Percentiles rank a stretch among this genome's conserved stretches.
Evolutionary conservation across 768 basidiomycete genomes (phyloP).

Genomic region (Phaffia tasmanica): DNA sequence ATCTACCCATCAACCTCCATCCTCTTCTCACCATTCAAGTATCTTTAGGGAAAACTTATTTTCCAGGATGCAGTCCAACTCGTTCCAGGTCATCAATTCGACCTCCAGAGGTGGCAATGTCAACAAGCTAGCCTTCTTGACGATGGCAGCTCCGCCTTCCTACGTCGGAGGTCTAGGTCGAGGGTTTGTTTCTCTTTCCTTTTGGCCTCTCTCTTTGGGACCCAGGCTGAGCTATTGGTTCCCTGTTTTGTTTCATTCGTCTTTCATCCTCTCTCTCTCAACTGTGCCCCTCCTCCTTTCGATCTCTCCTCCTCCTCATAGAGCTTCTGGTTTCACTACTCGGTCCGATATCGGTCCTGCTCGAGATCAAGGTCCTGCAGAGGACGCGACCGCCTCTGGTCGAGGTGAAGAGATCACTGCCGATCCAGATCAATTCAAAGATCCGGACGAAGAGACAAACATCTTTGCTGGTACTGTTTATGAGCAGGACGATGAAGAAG

Average conservation of each 20-base stretch:
- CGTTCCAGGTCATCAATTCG: conserved; percentile 22
- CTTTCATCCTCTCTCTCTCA: not conserved
- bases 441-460: conserved; percentile 94
- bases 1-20: no score
- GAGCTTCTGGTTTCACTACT: conserved; percentile 94
- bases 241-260: not conserved
- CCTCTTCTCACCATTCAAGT: no score
- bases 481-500: conserved; percentile 95
- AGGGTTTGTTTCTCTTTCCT: conserved; percentile 52
- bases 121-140: conserved; percentile 75
- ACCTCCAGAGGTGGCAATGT: conserved; percentile 7
- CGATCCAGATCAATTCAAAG: conserved; percentile 80
- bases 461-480: conserved; percentile 92
- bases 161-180: conserved; percentile 98
- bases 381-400: conserved; percentile 62
- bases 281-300: conserved; percentile 10
- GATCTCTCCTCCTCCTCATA: conserved; percentile 33
- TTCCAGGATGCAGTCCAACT: conserved; percentile 16
- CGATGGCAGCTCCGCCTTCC: conserved; percentile 87
- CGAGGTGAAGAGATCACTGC: conserved; percentile 74
- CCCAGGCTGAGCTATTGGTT: not conserved
- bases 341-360: conserved; percentile 98
- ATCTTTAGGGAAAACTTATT: not conserved
- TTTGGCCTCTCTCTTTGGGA: not conserved
- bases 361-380: conserved; percentile 59